Evolutionary conservation across 2,329 filamentous ascomycete genomes (phyloP).

Genomic region (Lecanicillium sp.): DNA sequence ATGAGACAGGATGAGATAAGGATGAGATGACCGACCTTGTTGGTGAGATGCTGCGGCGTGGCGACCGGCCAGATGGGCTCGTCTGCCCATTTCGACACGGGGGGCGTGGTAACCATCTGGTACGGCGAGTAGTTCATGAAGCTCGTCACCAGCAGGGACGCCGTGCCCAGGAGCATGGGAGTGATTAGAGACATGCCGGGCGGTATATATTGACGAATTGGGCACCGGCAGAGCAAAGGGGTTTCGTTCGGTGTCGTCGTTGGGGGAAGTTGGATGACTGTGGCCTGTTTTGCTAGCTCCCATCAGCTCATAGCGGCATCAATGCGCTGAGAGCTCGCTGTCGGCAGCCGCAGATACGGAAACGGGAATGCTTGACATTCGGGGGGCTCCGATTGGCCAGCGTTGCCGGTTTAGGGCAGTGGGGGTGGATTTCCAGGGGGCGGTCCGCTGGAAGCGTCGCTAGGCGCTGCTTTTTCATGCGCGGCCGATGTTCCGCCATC

Average conservation of each 20-base stretch:
- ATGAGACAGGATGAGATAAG: too few relatives aligned
- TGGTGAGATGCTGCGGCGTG: conserved; percentile 47
- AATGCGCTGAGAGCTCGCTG: too few relatives aligned
- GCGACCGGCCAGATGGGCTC: conserved; percentile 47
- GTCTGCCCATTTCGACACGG: conserved; percentile 44
- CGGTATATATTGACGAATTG: conserved; percentile 6
- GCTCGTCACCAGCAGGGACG: conserved; percentile 25
- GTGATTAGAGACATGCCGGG: conserved; percentile 19
- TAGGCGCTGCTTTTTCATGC: too few relatives aligned
- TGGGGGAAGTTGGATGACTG: not conserved
- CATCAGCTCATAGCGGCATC: conserved; percentile 1
- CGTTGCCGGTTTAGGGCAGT: not conserved
- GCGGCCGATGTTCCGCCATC: too few relatives aligned
- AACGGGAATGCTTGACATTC: conserved; percentile 9
- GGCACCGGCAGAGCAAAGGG: not conserved
- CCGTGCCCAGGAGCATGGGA: conserved; percentile 23
- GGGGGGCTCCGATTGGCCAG: conserved; percentile 3
- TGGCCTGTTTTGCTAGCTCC: not conserved
- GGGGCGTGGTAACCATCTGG: conserved; percentile 27
- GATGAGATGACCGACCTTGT: conserved; percentile 36
- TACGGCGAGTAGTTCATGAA: conserved; percentile 31
- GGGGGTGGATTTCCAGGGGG: too few relatives aligned
- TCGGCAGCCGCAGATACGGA: too few relatives aligned
- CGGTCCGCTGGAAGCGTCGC: too few relatives aligned
- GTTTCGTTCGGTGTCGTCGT: not conserved